Conservation (phyloP, 148 eudicot genomes). For the Fallopia convolvulus region DNA sequence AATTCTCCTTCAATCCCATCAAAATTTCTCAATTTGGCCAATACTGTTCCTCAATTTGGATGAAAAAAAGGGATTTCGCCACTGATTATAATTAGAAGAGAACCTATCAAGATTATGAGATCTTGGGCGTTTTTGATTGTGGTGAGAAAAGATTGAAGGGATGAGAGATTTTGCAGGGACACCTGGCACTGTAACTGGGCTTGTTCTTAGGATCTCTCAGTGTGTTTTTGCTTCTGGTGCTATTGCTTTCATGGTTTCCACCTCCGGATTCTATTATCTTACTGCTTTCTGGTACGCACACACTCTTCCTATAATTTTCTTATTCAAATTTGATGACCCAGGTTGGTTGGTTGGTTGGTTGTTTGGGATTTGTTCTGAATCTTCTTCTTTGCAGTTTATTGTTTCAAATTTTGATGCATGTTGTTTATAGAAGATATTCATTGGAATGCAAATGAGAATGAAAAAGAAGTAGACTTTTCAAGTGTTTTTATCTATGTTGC, state of each 20-base stretch:
- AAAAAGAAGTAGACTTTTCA: background rate
- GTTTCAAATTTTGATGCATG: background rate
- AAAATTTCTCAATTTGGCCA: background rate
- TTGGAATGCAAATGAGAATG: background rate
- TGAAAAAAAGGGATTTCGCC: background rate
- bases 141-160: constrained; percentile 7
- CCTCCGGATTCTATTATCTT: constrained; percentile 43
- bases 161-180: constrained; percentile 74
- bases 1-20: background rate
- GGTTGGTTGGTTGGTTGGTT: background rate
- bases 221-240: constrained; percentile 56
- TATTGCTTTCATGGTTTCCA: constrained; percentile 53
- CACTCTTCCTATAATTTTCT: background rate
- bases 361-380: background rate
- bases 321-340: background rate
- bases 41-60: background rate
- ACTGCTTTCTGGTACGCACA: constrained; percentile 66
- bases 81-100: background rate
- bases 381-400: background rate
- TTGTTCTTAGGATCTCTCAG: constrained; percentile 46
- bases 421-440: background rate
- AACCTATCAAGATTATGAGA: background rate
- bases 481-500: background rate
- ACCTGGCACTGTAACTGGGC: constrained; percentile 62
- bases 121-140: background rate